Percentiles rank a stretch among this genome's conserved stretches.
Evolutionary conservation across 179 eudicot genomes (phyloP).

Genomic region (Sideroxylon spinosum): DNA sequence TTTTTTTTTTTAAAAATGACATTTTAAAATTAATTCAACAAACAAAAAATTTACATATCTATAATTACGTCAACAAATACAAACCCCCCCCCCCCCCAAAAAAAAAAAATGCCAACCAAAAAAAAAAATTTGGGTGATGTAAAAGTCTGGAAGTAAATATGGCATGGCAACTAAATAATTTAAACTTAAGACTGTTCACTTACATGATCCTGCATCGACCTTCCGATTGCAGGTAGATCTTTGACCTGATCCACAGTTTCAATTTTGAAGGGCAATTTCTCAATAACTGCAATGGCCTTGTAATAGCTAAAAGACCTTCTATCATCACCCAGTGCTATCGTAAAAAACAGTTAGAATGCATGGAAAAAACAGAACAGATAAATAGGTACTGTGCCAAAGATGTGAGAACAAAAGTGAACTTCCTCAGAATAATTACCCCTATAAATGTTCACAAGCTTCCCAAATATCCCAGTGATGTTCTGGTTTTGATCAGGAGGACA

Average conservation of each 20-base stretch:
- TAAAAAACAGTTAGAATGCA: not conserved
- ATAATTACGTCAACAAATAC: too few relatives aligned
- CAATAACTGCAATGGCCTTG: slow-evolving; percentile 87
- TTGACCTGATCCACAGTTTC: slow-evolving; percentile 81
- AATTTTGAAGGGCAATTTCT: slow-evolving; percentile 82
- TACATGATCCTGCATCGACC: slow-evolving; percentile 93
- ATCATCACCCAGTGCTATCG: slow-evolving; percentile 85
- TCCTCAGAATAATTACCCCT: slow-evolving; percentile 48
- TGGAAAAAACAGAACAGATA: not conserved
- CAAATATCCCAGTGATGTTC: slow-evolving; percentile 73
- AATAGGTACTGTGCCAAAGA: not conserved
- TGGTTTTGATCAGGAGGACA: slow-evolving; percentile 81
- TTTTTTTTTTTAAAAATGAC: too few relatives aligned
- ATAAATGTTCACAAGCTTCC: slow-evolving; percentile 77
- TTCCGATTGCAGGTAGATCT: slow-evolving; percentile 80
- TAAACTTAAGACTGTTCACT: slow-evolving; percentile 23
- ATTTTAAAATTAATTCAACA: too few relatives aligned
- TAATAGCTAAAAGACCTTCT: slow-evolving; percentile 91
- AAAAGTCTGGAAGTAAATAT: not conserved
- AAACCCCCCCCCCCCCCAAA: too few relatives aligned
- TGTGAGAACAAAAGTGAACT: not conserved
- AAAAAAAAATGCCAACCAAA: not conserved
- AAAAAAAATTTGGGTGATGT: not conserved
- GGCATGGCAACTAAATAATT: not conserved
- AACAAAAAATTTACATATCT: too few relatives aligned